Conservation (phyloP, 306 rosid genomes). For the Malus domestica region DNA sequence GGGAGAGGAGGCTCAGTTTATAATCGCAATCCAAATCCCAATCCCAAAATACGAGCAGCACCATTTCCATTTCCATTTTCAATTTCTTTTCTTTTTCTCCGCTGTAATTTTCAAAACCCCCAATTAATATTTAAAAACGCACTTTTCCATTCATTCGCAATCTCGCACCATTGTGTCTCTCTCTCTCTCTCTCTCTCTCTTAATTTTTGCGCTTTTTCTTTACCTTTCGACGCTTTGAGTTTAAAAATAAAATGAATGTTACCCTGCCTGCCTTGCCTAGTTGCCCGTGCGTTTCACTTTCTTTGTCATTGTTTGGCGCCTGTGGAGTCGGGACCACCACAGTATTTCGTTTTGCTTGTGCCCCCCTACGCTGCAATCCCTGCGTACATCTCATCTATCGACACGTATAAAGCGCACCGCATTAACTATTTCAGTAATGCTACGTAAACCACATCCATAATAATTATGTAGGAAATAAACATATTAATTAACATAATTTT, state of each 20-base stretch:
- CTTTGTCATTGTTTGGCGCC: background rate
- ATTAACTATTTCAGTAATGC: too few relatives aligned
- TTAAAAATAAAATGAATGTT: too few relatives aligned
- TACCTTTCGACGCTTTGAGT: background rate
- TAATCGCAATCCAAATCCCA: slow-evolving; percentile 32
- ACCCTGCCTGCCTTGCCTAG: background rate
- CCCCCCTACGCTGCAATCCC: too few relatives aligned
- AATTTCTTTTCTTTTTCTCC: background rate
- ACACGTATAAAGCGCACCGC: too few relatives aligned
- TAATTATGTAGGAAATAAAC: too few relatives aligned
- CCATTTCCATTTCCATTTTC: slow-evolving; percentile 23
- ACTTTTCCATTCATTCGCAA: too few relatives aligned
- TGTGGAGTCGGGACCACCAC: background rate
- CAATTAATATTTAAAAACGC: background rate
- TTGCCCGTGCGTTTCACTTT: background rate
- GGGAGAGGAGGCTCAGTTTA: slow-evolving; percentile 17
- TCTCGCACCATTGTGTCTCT: background rate
- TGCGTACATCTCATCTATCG: too few relatives aligned
- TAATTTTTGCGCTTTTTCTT: background rate
- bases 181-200: background rate
- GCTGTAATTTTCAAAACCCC: background rate
- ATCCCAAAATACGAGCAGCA: background rate
- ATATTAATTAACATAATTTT: too few relatives aligned
- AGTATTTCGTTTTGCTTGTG: background rate
- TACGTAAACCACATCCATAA: too few relatives aligned